These are phyloP conservation scores for Talaromyces thailandensis DNA, from an alignment of 495 filamentous ascomycete species.

Conservation along the genomic window DNA sequence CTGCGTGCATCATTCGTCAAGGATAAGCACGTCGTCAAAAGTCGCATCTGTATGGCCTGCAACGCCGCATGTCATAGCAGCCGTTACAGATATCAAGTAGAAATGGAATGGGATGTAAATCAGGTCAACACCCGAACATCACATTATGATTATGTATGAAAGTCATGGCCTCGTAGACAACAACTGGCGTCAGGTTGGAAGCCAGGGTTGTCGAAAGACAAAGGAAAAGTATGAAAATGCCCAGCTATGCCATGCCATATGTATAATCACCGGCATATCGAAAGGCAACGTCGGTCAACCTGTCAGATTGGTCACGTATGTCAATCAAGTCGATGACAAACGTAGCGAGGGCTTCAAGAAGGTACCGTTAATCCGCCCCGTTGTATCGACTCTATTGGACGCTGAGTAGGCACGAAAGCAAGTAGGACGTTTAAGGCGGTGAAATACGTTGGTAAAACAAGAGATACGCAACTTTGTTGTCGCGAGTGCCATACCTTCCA, in stretches of 20 bases:
- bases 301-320: not conserved
- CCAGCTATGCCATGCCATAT: conserved; percentile 1
- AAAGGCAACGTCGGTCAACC: not conserved
- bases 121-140: not conserved
- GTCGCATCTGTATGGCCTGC: not conserved
- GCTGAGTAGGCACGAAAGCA: not conserved
- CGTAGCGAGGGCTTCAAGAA: not conserved
- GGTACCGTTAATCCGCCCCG: not conserved
- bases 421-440: not conserved
- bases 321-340: not conserved
- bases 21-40: not conserved
- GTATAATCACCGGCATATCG: conserved; percentile 2
- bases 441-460: conserved; percentile 81
- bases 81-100: not conserved
- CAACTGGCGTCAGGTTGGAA: not conserved
- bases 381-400: not conserved
- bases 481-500: conserved; percentile 64
- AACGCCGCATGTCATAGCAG: not conserved
- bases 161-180: conserved; percentile 8
- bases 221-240: conserved; percentile 1
- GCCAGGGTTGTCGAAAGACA: conserved; percentile 1
- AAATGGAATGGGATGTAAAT: not conserved
- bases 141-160: conserved; percentile 4
- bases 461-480: conserved; percentile 95
- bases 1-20: not conserved